Percentiles rank a stretch among this genome's conserved stretches.
phyloP scores from a whole-genome alignment of 2,329 filamentous ascomycete species.

The Colletotrichum sp. region DNA sequence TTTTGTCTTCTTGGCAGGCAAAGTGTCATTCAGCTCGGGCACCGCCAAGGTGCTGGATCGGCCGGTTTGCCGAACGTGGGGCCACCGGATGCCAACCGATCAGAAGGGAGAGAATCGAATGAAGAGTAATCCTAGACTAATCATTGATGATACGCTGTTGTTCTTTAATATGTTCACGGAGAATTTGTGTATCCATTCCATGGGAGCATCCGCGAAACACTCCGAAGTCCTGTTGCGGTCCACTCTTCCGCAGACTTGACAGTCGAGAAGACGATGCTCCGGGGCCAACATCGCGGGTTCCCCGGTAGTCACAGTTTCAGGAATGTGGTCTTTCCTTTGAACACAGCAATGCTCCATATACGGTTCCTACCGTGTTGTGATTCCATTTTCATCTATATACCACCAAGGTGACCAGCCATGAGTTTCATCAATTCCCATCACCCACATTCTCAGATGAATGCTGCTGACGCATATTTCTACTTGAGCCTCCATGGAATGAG shows the following conservation, averaged over 20 bases:
- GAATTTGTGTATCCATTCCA: background rate
- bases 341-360: background rate
- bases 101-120: background rate
- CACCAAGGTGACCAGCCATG: background rate
- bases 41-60: background rate
- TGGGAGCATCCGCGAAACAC: background rate
- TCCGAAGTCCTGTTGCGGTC: background rate
- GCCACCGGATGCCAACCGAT: background rate
- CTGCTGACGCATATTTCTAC: background rate
- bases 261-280: background rate
- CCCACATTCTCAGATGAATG: background rate
- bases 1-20: background rate
- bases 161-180: background rate
- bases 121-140: background rate
- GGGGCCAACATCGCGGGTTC: background rate
- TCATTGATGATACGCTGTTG: background rate
- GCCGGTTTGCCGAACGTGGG: background rate
- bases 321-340: background rate
- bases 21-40: background rate
- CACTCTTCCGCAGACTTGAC: background rate
- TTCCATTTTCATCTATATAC: background rate
- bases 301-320: background rate
- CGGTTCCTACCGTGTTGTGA: background rate
- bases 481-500: background rate
- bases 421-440: rapidly evolving